phyloP scores from a whole-genome alignment of 2,329 filamentous ascomycete genomes.

The Botrytis galanthina region DNA sequence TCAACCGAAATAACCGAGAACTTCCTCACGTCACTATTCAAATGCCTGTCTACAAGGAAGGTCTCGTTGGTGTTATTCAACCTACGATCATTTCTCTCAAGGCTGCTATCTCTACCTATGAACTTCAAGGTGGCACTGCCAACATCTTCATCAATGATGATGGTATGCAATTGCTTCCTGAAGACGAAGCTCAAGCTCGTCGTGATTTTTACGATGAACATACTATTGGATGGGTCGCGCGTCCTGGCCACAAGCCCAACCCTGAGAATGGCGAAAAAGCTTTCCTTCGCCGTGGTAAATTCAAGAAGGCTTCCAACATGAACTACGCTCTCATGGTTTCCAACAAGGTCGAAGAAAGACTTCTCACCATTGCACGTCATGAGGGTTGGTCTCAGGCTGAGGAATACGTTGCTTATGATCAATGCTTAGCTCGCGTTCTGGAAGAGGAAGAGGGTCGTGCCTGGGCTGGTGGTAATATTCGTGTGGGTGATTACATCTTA shows the following conservation, averaged over 20 bases:
- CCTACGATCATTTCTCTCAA: slow-evolving; percentile 78
- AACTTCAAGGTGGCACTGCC: slow-evolving; percentile 71
- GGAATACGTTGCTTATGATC: slow-evolving; percentile 64
- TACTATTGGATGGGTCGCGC: slow-evolving; percentile 67
- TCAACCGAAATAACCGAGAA: slow-evolving; percentile 38
- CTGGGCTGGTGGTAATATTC: slow-evolving; percentile 83
- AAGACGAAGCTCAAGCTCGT: slow-evolving; percentile 59
- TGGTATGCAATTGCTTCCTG: slow-evolving; percentile 65
- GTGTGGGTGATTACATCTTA: slow-evolving; percentile 79
- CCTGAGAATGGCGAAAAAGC: slow-evolving; percentile 31
- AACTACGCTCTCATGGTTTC: slow-evolving; percentile 42
- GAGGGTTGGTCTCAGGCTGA: slow-evolving; percentile 64
- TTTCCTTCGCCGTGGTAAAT: slow-evolving; percentile 56
- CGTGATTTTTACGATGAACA: slow-evolving; percentile 69
- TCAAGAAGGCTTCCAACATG: slow-evolving; percentile 53
- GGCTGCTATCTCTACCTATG: slow-evolving; percentile 73
- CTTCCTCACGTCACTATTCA: slow-evolving; percentile 79
- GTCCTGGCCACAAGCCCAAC: slow-evolving; percentile 15
- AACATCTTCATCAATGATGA: slow-evolving; percentile 78
- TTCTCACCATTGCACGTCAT: slow-evolving; percentile 1
- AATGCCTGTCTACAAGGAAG: slow-evolving; percentile 86
- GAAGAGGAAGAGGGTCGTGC: slow-evolving; percentile 63
- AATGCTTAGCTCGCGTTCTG: slow-evolving; percentile 63
- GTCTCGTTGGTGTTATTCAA: slow-evolving; percentile 68
- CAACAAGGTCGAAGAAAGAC: slow-evolving; percentile 24